Base-by-base conservation (phyloP, 1,284 basidiomycete species). In the Cutaneotrichosporon spelunceum region DNA sequence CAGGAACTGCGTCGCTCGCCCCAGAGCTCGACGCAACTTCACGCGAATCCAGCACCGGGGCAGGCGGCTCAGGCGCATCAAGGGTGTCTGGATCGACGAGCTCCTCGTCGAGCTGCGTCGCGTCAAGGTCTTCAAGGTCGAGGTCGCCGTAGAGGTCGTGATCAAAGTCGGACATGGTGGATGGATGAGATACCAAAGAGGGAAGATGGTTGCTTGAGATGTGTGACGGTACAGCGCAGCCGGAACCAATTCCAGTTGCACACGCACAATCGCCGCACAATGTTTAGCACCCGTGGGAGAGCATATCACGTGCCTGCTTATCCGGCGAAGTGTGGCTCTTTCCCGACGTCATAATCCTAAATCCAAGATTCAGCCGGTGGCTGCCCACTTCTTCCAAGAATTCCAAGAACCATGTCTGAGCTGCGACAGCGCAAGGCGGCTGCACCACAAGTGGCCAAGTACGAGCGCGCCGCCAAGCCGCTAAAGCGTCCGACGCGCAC, bases 101-200 rank as follows among this genome's bases (percentile, higher is more conserved):
- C 54, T 74, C 72, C 52, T 70, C 68, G 53, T 74, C 72, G 7
- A 74, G 68, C 54, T 70, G 70, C 11, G 71, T 66, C n/a, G 72
- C 71, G 60, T 75, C 74, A 52, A 67, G 66, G 58, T 76, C 75
- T 67, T 71, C 75, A 54, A 73, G 66, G 66, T 75, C 72, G 68
- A 66, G 56, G 48, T 73, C 72, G 47, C 73, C 71, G 64, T 73
- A 73, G 23, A 72, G 66, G 60, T 71, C 70, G 60, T 78, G 72
- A 64, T 74, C 70, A 60, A 68, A 71, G 64, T 73, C 70, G 44
- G 76, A 68, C 76, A 77, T 76, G 16, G 27, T 71, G 60, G 50
- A 52, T 57, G 29, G 54, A 53, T 53, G 52, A 21, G 34, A 33
- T 26, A 50, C 6, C 16, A 5, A 9, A 19, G 8, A 16, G 16